These are phyloP conservation scores for Bjerkandera adusta DNA, from an alignment of 1,284 basidiomycete species.

Conservation along the genomic window DNA sequence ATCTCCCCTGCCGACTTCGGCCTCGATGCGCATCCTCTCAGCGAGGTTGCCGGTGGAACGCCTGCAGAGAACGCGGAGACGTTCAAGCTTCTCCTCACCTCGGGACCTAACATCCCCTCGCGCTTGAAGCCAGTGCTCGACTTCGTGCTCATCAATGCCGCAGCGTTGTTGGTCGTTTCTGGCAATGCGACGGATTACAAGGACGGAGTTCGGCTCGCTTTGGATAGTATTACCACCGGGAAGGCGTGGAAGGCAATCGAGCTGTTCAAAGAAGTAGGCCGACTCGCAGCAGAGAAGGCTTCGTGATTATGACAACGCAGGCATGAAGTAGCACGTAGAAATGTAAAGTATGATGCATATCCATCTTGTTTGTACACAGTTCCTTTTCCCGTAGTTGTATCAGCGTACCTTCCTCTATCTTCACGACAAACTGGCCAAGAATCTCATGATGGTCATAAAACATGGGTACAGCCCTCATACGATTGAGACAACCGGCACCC, in stretches of 20 bases:
- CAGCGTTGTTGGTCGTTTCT: slow-evolving; percentile 79
- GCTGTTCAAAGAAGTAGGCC: slow-evolving; percentile 39
- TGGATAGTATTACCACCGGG: slow-evolving; percentile 70
- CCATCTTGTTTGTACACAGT: too few species aligned
- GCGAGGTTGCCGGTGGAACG: slow-evolving; percentile 67
- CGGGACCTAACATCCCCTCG: slow-evolving; percentile 48
- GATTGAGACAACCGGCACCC: too few species aligned
- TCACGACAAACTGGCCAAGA: too few species aligned
- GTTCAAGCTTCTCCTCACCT: slow-evolving; percentile 58
- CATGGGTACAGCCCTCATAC: too few species aligned
- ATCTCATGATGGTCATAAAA: too few species aligned
- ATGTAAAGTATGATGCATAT: too few species aligned
- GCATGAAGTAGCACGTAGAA: too few species aligned
- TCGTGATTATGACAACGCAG: slow-evolving; percentile 1
- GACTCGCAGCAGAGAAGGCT: slow-evolving; percentile 9
- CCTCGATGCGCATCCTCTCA: slow-evolving; percentile 65
- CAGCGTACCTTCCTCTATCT: too few species aligned
- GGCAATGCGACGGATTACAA: slow-evolving; percentile 69
- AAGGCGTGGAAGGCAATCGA: slow-evolving; percentile 74
- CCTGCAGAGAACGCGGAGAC: slow-evolving; percentile 75
- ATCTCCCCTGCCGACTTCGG: slow-evolving; percentile 71
- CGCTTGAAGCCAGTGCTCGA: slow-evolving; percentile 63
- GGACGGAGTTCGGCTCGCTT: slow-evolving; percentile 74
- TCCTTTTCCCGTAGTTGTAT: too few species aligned
- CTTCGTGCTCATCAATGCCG: slow-evolving; percentile 85